These are phyloP conservation scores for Tuber melanosporum DNA, from an alignment of 495 filamentous ascomycete species.

Conservation along the genomic window DNA sequence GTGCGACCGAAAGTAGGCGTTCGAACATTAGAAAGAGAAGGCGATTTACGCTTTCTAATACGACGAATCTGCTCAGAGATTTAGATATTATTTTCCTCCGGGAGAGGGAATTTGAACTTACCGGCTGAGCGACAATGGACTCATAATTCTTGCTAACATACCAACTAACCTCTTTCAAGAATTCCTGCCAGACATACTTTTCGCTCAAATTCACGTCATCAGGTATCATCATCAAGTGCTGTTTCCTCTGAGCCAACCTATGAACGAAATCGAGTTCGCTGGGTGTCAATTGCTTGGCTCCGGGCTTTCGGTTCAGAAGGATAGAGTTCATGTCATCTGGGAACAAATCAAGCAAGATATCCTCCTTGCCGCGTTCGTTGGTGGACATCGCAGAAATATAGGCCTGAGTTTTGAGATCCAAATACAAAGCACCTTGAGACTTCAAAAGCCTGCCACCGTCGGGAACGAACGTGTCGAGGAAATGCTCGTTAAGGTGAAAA, in stretches of 20 bases:
- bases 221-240: constrained; percentile 59
- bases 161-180: constrained; percentile 63
- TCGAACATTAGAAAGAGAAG: neutral
- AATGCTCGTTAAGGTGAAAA: constrained; percentile 74
- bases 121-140: constrained; percentile 52
- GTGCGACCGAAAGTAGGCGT: neutral
- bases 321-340: constrained; percentile 60
- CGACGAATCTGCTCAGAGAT: neutral
- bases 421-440: constrained; percentile 62
- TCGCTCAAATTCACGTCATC: constrained; percentile 60
- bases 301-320: constrained; percentile 59
- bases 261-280: constrained; percentile 70
- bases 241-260: constrained; percentile 57
- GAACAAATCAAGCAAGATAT: constrained; percentile 68
- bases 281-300: constrained; percentile 56
- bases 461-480: constrained; percentile 76
- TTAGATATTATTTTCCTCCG: neutral
- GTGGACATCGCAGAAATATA: constrained; percentile 66
- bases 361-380: constrained; percentile 57
- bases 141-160: constrained; percentile 73
- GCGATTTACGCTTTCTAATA: neutral
- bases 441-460: constrained; percentile 66
- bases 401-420: constrained; percentile 80
- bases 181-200: constrained; percentile 74
- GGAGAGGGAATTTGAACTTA: constrained; percentile 34